Evolutionary conservation across 768 basidiomycete genomes (phyloP), one percentile per base, ranked within the genome.

Genomic region (Suillus subalutaceus): DNA sequence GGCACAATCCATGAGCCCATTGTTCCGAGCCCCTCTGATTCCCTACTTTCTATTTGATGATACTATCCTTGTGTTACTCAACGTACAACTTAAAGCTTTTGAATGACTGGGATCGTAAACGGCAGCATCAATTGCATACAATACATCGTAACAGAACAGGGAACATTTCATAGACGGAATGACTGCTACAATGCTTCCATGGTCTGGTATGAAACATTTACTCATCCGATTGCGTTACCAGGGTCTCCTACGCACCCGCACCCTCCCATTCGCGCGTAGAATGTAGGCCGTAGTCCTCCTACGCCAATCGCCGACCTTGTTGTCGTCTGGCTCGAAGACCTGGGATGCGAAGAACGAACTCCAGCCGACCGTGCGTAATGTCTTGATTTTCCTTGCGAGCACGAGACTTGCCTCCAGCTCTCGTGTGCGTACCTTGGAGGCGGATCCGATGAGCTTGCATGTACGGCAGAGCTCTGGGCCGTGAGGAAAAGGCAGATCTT

Each of bases 391-490:
- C 64, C 74, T 77, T 3, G 82, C 84, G 32, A 90, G 72, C 32
- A 78, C 66, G 32, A 84, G 72, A 66, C 81, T 84, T 8, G 84
- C 86, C 30, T 77, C 71, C 2, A 88, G 77, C 68, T 89, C 88
- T 20, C 79, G 77, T 30, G 74, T 70, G 64, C 79, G 81, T 7
- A 84, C 79, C 16, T 72, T 68, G 5, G 73, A 67, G n/a, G 63
- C 67, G 32, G 73, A 73, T 37, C 71, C 63, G 35, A 69, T 12
- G 62, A 70, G 67, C 60, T 68, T 44, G 72, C 88, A 89, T 38
- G 77, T 69, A 18, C 69, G 69, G 62, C 80, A 80, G n/a, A 68
- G 41, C 37, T 78, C 73, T 4, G 78, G 79, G 15, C 73, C 75
- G 32, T 76, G 75, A 12, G 76, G 74, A 62, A 76, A 76, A 38